Conservation (phyloP, 495 filamentous ascomycete genomes). For the Terfezia claveryi region DNA sequence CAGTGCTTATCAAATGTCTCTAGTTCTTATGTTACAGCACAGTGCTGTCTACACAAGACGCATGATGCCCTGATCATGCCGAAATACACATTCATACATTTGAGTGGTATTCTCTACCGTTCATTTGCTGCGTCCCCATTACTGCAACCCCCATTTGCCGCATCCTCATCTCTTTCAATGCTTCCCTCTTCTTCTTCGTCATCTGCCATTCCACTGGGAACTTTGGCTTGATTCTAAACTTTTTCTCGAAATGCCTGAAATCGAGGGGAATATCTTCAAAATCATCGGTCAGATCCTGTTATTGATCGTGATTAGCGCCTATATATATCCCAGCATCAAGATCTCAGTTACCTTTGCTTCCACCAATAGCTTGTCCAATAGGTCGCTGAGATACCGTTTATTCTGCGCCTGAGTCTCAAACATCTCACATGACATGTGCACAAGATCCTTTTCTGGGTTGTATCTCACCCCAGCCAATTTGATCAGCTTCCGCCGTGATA, state of each 20-base stretch:
- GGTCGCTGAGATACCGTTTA: conserved; percentile 73
- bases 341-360: conserved; percentile 40
- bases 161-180: too few species aligned
- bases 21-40: too few species aligned
- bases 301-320: background rate
- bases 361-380: conserved; percentile 46
- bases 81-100: too few species aligned
- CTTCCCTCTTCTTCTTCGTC: conserved; percentile 24
- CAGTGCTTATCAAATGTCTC: too few species aligned
- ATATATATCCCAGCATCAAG: background rate
- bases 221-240: conserved; percentile 25
- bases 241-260: conserved; percentile 56
- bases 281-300: conserved; percentile 44
- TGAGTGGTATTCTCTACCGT: too few species aligned
- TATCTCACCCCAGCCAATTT: conserved; percentile 77
- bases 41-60: too few species aligned
- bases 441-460: conserved; percentile 63
- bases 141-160: too few species aligned
- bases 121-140: too few species aligned
- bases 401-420: conserved; percentile 80
- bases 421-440: conserved; percentile 80
- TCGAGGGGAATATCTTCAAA: conserved; percentile 84
- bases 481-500: conserved; percentile 56
- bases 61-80: too few species aligned
- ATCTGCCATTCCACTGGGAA: conserved; percentile 72